Evolutionary conservation across 208 protist species (phyloP), one percentile per base, ranked within the genome.

Genomic region (Trypanosoma boissoni): DNA sequence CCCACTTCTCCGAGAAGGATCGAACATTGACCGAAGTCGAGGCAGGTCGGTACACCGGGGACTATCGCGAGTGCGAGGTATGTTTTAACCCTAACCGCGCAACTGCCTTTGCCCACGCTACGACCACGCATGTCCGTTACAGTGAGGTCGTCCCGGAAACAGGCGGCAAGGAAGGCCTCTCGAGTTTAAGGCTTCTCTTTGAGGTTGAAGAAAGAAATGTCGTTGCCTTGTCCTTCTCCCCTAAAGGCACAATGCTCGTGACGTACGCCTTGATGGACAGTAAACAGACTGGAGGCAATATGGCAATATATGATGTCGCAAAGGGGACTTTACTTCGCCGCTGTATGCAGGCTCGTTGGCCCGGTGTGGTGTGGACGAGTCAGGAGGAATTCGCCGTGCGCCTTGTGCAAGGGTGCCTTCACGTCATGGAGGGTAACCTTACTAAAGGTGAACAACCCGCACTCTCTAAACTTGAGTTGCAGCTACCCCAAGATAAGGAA

Each of bases 21-120:
- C 67, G 65, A 18, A 74, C 57, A 20, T 44, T 88, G 24, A 77
- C 58, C 18, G 87, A 94, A 59, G 55, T 83, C 36, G 60, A 52
- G 23, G 7, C 28, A 20, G 65, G 27, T 26, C 16, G 34, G 31
- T 91, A 80, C 72, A 62, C 44, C 3, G 87, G 87, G 12, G 87
- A 94, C 73, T 94, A 91, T 60, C 71, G 80, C 20, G 87, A 91
- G 62, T 91, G 83, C 58, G 83, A 90, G 64, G 69, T 94, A 18
- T 65, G 50, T 42, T 88, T 91, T 57, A 78, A 91, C 65, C 83
- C 87, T 0, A 66, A 56, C 5, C 45, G 60, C 3, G 53, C 64
- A n/a, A 72, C 55, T 4, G 59, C 49, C 43, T 94, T 91, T 52
- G 87, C 83, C n/a, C 87, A 94, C 64, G 87, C 83, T 18, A 84